These are phyloP conservation scores for Sporothrix brasiliensis DNA, from an alignment of 2,329 filamentous ascomycete genomes.

Conservation along the genomic window DNA sequence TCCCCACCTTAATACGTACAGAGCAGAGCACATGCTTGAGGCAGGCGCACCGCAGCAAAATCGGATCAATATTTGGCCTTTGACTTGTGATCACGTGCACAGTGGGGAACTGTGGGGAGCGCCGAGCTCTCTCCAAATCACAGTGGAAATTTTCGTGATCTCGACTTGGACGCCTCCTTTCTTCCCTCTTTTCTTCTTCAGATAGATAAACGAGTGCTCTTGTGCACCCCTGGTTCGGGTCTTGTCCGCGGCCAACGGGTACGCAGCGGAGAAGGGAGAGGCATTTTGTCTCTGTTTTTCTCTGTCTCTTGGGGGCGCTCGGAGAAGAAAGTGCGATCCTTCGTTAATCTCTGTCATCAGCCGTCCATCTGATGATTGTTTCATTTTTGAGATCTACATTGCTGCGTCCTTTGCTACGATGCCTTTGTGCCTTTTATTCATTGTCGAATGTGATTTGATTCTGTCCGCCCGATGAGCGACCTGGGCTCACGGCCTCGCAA, in stretches of 20 bases:
- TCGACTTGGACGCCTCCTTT: constrained; percentile 29
- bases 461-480: neutral
- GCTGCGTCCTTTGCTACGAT: neutral
- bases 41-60: neutral
- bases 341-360: constrained; percentile 61
- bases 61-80: constrained; percentile 34
- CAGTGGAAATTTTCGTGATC: neutral
- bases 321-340: constrained; percentile 55
- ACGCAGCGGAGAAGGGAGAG: constrained; percentile 4
- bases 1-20: neutral
- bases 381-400: constrained; percentile 63
- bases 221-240: constrained; percentile 36
- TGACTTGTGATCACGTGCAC: constrained; percentile 31
- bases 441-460: neutral
- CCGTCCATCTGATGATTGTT: constrained; percentile 56
- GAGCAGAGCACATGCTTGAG: neutral
- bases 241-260: constrained; percentile 24
- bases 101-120: neutral
- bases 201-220: constrained; percentile 55
- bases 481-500: neutral
- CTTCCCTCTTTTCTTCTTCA: constrained; percentile 46
- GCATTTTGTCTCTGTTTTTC: constrained; percentile 24
- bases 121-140: neutral
- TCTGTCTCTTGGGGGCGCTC: constrained; percentile 41
- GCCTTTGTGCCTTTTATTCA: neutral